Conservation (phyloP, 108 stramenopile genomes). For the Cylindrotheca fusiformis region DNA sequence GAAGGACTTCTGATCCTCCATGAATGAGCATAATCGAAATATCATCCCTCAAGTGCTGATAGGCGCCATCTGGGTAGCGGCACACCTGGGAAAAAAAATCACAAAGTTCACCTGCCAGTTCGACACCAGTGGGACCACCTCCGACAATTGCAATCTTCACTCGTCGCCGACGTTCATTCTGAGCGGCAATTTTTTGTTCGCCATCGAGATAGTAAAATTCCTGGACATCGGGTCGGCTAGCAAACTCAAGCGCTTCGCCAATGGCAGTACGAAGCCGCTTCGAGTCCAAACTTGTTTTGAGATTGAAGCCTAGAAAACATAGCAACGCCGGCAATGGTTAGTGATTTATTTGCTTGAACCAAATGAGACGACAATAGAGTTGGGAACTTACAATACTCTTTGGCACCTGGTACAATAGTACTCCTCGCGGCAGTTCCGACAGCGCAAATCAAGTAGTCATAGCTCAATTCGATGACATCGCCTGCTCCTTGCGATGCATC, state of each 20-base stretch:
- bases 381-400: constrained; percentile 21
- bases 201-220: neutral
- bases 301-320: constrained; percentile 1
- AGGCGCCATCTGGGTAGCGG: constrained; percentile 36
- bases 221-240: constrained; percentile 46
- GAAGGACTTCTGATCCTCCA: constrained; percentile 49
- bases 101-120: constrained; percentile 62
- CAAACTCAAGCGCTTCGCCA: constrained; percentile 59
- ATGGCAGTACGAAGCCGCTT: constrained; percentile 39
- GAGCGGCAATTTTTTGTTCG: neutral
- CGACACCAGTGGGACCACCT: constrained; percentile 76
- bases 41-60: constrained; percentile 44
- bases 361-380: neutral
- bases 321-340: too few species aligned
- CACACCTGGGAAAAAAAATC: constrained; percentile 62
- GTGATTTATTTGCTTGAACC: too few species aligned
- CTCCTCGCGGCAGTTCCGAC: constrained; percentile 41
- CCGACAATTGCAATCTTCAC: constrained; percentile 59
- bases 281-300: constrained; percentile 64
- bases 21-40: constrained; percentile 53
- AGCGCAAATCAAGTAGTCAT: constrained; percentile 53
- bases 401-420: constrained; percentile 42
- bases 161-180: constrained; percentile 39
- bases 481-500: constrained; percentile 1
- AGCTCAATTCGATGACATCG: constrained; percentile 40